Base-by-base conservation (phyloP, 768 basidiomycete species). In the Pleurotus tuber-regium region DNA sequence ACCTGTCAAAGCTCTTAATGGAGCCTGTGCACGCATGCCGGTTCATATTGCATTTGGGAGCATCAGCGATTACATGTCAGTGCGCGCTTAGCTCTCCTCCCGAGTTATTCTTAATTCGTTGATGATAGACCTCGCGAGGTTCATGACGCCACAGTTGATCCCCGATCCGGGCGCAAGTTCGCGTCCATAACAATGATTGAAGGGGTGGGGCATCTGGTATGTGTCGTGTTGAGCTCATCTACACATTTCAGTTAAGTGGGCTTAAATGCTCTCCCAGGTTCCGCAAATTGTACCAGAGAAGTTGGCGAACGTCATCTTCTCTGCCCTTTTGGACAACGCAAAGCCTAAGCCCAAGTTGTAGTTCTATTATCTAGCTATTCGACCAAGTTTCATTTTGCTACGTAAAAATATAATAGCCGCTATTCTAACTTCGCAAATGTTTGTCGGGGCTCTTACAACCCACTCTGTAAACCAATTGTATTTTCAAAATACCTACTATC, bases 31-130 rank as follows among this genome's bases (percentile, higher is more conserved):
- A 9, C 57, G 52, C 18, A 66, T 73, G 6, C 81, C 81, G 0
- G 66, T 84, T 0, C 82, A 83, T 56, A 64, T 85, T 18, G 66
- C 83, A 30, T 69, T 84, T 28, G 84, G 81, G 8, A 65, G 61
- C 14, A 64, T 71, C 24, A 67, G 74, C 19, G 82, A 86, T 56
- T 77, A 76, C 56, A 70, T 86, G 84, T 81, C 43, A 29, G 78
- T 62, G n/a, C 6, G 18, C 14, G n/a, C 36, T 21, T 40, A 29
- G 16, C 11, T 52, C 46, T n/a, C 23, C 29, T 14, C 5, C 7
- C 21, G 28, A 36, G 9, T 25, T 33, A 31, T 26, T 26, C 11
- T 23, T 54, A 31, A 49, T 16, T 28, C 43, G 40, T 14, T 26
- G 28, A 48, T 9, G 21, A 14, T 31, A 76, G 74, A 42, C 71